Percentiles rank a stretch among this genome's conserved stretches.
Conservation (phyloP, 2,329 filamentous ascomycete genomes). For the Fusarium caatingaense region DNA sequence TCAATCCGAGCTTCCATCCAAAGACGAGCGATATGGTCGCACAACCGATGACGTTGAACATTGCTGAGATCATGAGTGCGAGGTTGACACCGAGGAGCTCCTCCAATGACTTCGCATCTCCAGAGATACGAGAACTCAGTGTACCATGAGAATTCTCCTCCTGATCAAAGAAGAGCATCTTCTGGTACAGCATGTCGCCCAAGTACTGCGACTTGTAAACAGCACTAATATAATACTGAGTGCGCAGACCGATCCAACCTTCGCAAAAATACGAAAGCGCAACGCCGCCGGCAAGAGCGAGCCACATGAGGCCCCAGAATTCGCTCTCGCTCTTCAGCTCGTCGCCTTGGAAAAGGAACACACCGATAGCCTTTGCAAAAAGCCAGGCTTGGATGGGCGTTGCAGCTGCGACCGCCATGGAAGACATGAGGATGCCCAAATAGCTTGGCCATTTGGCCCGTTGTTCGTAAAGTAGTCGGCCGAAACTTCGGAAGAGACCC, state of each 20-base stretch:
- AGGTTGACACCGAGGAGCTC: conserved; percentile 50
- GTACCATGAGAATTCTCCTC: conserved; percentile 47
- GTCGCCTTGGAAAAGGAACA: conserved; percentile 41
- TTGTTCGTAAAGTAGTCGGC: conserved; percentile 37
- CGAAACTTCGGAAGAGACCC: conserved; percentile 23
- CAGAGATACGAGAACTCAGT: conserved; percentile 43
- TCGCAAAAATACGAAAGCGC: conserved; percentile 45
- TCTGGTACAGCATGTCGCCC: conserved; percentile 46
- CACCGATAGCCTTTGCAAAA: conserved; percentile 43
- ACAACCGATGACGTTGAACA: conserved; percentile 49
- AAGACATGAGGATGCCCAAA: conserved; percentile 40
- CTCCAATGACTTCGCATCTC: conserved; percentile 50
- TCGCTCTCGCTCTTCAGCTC: conserved; percentile 46
- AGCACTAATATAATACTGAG: conserved; percentile 34
- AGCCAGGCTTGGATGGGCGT: conserved; percentile 49
- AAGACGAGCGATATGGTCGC: conserved; percentile 47
- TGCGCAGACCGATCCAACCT: conserved; percentile 36
- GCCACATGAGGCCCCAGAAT: conserved; percentile 51
- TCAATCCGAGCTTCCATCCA: conserved; percentile 54
- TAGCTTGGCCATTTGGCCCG: conserved; percentile 43
- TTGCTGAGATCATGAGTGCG: conserved; percentile 45
- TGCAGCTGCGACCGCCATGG: conserved; percentile 43
- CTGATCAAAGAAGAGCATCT: conserved; percentile 47
- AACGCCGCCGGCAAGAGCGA: conserved; percentile 46
- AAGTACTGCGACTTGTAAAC: conserved; percentile 47